Evolutionary conservation across 2,329 filamentous ascomycete genomes (phyloP).

Genomic region (Xylariaceae sp.): DNA sequence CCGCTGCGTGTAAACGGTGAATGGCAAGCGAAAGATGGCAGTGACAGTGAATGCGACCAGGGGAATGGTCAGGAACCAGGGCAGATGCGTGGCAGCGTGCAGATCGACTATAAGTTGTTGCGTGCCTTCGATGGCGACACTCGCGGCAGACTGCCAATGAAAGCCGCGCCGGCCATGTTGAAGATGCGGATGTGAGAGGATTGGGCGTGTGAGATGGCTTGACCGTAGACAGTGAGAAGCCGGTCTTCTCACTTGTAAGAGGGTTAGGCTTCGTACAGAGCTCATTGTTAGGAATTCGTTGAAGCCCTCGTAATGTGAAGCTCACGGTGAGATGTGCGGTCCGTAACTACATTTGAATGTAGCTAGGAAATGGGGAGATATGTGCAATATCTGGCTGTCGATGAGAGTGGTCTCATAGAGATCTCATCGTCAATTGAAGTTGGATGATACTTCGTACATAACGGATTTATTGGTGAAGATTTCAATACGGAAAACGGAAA

Average conservation of each 20-base stretch:
- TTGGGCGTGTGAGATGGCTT: neutral
- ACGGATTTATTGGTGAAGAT: no score
- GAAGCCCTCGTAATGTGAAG: neutral
- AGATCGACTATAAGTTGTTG: conserved; percentile 41
- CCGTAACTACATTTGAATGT: neutral
- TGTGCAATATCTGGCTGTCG: neutral
- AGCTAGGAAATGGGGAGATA: neutral
- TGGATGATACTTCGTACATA: neutral
- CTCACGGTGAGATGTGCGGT: neutral
- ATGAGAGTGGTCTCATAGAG: neutral
- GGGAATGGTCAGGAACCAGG: conserved; percentile 52
- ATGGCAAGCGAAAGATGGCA: conserved; percentile 43
- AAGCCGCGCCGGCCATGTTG: conserved; percentile 24
- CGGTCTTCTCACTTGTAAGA: conserved; percentile 1
- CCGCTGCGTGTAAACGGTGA: conserved; percentile 37
- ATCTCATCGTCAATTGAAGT: neutral
- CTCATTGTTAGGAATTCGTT: conserved; percentile 4
- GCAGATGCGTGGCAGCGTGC: conserved; percentile 40
- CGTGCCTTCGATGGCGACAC: conserved; percentile 31
- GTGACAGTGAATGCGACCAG: conserved; percentile 45
- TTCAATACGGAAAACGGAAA: no score
- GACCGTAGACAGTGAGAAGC: neutral
- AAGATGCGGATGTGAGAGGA: neutral
- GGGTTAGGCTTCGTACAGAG: neutral
- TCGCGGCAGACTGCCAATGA: conserved; percentile 32